These are phyloP conservation scores for Chaetomiaceae sp. DNA, from an alignment of 2,329 filamentous ascomycete species.

Conservation along the genomic window DNA sequence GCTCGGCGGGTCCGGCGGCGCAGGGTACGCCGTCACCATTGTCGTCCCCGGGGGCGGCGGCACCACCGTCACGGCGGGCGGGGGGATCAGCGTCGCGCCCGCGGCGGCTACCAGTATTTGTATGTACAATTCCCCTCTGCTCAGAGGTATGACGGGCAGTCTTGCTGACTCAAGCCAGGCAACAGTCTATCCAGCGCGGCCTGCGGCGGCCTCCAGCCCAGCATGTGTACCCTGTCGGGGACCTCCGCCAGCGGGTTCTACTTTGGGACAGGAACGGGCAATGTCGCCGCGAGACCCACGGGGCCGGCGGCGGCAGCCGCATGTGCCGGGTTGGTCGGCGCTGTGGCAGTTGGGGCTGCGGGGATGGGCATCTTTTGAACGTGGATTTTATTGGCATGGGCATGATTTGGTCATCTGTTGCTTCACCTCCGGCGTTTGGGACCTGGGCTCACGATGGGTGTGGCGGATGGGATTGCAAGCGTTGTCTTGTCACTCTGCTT, in stretches of 20 bases:
- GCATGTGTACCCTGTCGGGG: slow-evolving; percentile 36
- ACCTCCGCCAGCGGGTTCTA: slow-evolving; percentile 26
- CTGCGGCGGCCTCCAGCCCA: slow-evolving; percentile 42
- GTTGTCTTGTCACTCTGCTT: neutral
- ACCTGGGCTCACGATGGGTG: neutral
- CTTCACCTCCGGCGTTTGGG: neutral
- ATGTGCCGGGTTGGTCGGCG: slow-evolving; percentile 25
- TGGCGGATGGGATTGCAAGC: neutral
- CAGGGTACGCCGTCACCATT: slow-evolving; percentile 50
- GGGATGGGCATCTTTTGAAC: slow-evolving; percentile 16
- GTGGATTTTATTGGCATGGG: neutral
- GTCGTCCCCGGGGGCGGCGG: slow-evolving; percentile 50
- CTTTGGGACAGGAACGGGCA: slow-evolving; percentile 26
- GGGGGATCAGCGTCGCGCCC: slow-evolving; percentile 35
- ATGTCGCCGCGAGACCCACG: slow-evolving; percentile 27
- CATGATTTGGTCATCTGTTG: neutral
- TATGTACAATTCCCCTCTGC: slow-evolving; percentile 1
- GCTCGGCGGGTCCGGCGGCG: slow-evolving; percentile 35
- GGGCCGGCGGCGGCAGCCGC: slow-evolving; percentile 23
- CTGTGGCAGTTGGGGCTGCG: slow-evolving; percentile 24
- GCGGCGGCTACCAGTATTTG: slow-evolving; percentile 51
- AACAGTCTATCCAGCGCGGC: slow-evolving; percentile 48
- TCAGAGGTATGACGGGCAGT: neutral
- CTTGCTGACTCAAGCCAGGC: slow-evolving; percentile 13
- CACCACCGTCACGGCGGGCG: slow-evolving; percentile 44